phyloP scores from a whole-genome alignment of 805 yeast species.

The Blastobotrys mokoenaii region DNA sequence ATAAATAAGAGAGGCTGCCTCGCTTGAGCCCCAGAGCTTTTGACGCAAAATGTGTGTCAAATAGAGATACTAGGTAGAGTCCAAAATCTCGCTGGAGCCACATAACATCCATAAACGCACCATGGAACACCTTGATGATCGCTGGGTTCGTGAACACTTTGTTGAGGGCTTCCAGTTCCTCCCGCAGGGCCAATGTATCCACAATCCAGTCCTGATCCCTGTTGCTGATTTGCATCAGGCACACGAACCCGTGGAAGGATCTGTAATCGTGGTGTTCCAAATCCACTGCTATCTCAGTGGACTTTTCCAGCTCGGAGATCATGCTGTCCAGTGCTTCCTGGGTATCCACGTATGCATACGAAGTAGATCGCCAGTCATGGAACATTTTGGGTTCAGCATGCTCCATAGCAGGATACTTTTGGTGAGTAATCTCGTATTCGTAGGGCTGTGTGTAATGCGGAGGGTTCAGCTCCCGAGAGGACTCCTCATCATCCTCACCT shows the following conservation, averaged over 20 bases:
- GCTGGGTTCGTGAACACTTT: slow-evolving; percentile 71
- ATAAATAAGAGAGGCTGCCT: slow-evolving; percentile 73
- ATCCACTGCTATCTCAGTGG: slow-evolving; percentile 78
- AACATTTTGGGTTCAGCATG: slow-evolving; percentile 42
- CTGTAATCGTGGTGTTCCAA: slow-evolving; percentile 93
- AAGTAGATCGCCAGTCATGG: slow-evolving; percentile 54
- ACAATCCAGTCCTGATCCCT: slow-evolving; percentile 76
- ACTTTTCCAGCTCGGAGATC: slow-evolving; percentile 42
- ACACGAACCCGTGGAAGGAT: slow-evolving; percentile 82
- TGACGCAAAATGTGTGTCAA: slow-evolving; percentile 91
- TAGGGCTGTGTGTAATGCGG: slow-evolving; percentile 76
- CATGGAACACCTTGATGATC: slow-evolving; percentile 85
- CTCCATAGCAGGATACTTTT: slow-evolving; percentile 54
- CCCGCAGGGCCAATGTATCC: slow-evolving; percentile 75
- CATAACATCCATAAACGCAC: slow-evolving; percentile 92
- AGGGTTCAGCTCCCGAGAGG: slow-evolving; percentile 20
- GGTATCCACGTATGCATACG: slow-evolving; percentile 58
- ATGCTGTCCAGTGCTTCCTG: slow-evolving; percentile 43
- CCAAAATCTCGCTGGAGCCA: slow-evolving; percentile 98
- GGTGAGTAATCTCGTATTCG: slow-evolving; percentile 57
- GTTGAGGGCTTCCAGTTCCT: slow-evolving; percentile 60
- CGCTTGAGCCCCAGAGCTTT: slow-evolving; percentile 70
- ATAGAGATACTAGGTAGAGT: slow-evolving; percentile 74
- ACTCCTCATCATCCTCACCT: slow-evolving; percentile 20
- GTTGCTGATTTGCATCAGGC: slow-evolving; percentile 86